Conservation (phyloP, 2,329 filamentous ascomycete species). For the Talaromyces sp. region DNA sequence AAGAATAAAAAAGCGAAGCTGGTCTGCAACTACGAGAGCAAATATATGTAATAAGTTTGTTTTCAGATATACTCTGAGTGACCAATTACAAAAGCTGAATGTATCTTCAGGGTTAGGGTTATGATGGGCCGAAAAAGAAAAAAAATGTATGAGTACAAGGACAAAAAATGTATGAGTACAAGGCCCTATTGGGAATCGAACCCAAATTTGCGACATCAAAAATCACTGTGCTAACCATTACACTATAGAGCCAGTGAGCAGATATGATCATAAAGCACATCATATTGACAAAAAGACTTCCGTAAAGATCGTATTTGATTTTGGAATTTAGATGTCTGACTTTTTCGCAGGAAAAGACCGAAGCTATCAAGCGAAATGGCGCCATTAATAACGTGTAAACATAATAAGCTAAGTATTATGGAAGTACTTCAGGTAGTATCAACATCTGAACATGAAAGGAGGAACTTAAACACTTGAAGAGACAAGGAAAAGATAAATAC, state of each 20-base stretch:
- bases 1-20: background rate
- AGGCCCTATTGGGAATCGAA: background rate
- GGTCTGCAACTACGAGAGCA: background rate
- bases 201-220: background rate
- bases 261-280: no score
- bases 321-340: background rate
- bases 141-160: background rate
- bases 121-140: background rate
- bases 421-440: background rate
- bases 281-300: no score
- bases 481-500: background rate
- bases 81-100: background rate
- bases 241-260: background rate
- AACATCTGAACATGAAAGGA: background rate
- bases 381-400: background rate
- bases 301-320: background rate
- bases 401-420: background rate
- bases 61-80: background rate
- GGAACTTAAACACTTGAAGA: background rate
- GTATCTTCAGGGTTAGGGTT: background rate
- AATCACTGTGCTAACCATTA: background rate
- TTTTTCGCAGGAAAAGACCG: background rate
- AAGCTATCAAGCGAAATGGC: background rate
- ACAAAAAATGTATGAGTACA: background rate
- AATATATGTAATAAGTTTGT: background rate